Conservation (phyloP, 2,329 filamentous ascomycete species). For the Aspergillus versicolor region DNA sequence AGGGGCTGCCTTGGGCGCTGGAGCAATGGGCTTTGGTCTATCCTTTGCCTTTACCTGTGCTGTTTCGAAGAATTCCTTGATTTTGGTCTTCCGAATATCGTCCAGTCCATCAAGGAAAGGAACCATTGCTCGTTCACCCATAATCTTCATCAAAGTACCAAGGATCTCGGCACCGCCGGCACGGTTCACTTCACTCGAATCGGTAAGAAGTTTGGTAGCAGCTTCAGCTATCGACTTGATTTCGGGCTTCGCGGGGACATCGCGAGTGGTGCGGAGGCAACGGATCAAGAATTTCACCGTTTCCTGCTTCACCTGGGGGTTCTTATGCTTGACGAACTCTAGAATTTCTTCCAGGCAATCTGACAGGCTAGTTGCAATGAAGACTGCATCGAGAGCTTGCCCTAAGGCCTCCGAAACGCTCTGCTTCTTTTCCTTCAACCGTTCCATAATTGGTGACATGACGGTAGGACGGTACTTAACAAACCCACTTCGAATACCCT, state of each 20-base stretch:
- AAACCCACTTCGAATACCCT: slow-evolving; percentile 76
- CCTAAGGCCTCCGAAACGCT: slow-evolving; percentile 84
- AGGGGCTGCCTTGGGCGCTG: slow-evolving; percentile 58
- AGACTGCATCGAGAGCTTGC: slow-evolving; percentile 74
- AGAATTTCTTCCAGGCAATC: slow-evolving; percentile 92
- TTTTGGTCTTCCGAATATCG: slow-evolving; percentile 91
- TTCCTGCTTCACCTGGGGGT: slow-evolving; percentile 95
- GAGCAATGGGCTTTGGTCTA: slow-evolving; percentile 75
- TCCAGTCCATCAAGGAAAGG: slow-evolving; percentile 88
- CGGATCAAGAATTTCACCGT: slow-evolving; percentile 91
- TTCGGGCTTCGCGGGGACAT: slow-evolving; percentile 81
- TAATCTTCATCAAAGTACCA: slow-evolving; percentile 97
- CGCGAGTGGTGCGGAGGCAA: slow-evolving; percentile 76
- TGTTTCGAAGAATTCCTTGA: slow-evolving; percentile 85
- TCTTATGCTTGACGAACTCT: slow-evolving; percentile 86
- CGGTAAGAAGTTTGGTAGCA: slow-evolving; percentile 83
- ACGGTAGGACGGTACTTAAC: slow-evolving; percentile 76
- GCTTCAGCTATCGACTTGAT: slow-evolving; percentile 82
- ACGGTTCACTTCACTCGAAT: slow-evolving; percentile 81
- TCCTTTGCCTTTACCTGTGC: slow-evolving; percentile 86
- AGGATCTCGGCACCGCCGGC: slow-evolving; percentile 88
- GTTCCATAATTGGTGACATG: slow-evolving; percentile 88
- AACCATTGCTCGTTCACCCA: slow-evolving; percentile 94
- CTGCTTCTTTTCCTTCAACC: slow-evolving; percentile 95
- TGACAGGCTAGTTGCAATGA: slow-evolving; percentile 65